Evolutionary conservation across 306 rosid species (phyloP), one percentile per base, ranked within the genome.

Genomic region (Lagenaria siceraria): DNA sequence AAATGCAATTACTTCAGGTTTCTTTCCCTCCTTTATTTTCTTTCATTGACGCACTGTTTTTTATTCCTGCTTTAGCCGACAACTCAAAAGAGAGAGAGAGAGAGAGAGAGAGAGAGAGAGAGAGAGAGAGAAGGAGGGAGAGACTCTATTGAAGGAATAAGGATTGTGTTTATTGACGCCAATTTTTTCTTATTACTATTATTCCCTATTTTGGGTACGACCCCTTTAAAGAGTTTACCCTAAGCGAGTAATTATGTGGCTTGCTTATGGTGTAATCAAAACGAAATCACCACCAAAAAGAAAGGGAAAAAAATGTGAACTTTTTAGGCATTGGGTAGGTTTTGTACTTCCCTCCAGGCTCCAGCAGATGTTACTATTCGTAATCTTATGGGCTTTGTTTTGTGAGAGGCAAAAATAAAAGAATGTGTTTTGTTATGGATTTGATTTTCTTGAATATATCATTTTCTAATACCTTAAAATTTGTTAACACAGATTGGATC

Each of bases 401-500:
- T 64, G 72, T 14, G 27, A 36, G 48, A 64, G n/a, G 49, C 0
- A 64, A 64, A 64, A 18, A 15, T 33, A 35, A 18, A 64, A 4
- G 14, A 64, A 64, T 64, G 15, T 33, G 15, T 8, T 18, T 35
- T 63, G 3, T 35, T 15, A 70, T 40, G 75, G 75, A 38, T 27
- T 70, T 46, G 13, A 2, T 6, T 21, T 40, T 6, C 21, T 24
- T 71, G 58, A 72, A 72, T 49, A 48, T 52, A 19, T 31, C 48
- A 52, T 73, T 73, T 72, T 51, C 14, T 49, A 24, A 51, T 51
- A n/a, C 0, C 13, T 31, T 29, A 10, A 51, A 73, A 51, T 73
- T 51, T 72, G 42, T 72, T 8, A 29, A 27, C n/a, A 8, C 81
- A 78, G 81, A 66, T 78, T 14, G 36, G 66, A 68, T 78, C 81